Evolutionary conservation across 169 alveolate genomes (phyloP), one percentile per base, ranked within the genome.

Genomic region (Perkinsus olseni): DNA sequence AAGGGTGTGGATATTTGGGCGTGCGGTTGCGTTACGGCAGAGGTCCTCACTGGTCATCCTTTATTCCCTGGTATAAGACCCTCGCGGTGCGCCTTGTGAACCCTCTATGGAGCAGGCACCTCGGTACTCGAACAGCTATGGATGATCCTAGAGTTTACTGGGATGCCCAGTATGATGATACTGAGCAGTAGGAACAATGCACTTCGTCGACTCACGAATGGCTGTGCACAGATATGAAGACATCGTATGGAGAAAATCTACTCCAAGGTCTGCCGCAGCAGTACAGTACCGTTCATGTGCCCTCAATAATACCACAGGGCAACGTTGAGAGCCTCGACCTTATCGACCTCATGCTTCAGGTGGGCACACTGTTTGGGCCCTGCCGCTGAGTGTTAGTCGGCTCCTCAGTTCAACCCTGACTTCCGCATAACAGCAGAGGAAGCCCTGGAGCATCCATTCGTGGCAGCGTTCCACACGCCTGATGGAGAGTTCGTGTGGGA

Each of bases 11-110:
- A 97, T 94, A 95, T 97, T 39, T 97, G 99, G 98, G 98, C 99
- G 24, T 95, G 97, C 91, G 99, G 98, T 11, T 97, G 99, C 93
- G 97, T 97, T 31, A 96, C 97, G 98, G 98, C 98, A 36, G 99
- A 97, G 93, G 93, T 97, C 82, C 96, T 96, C 11, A 98, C 97
- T 94, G 98, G 98, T 13, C 96, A 97, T 50, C 99, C 99, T 6
- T 94, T 97, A 28, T 97, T 97, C 93, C 98, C 98, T 17, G 99
- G 99, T 21, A 97, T 97, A 92, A 95, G 96, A 21, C 1, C 8
- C 37, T 62, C 82, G 31, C 31, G 62, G 62, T 45, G 17, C n/a
- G n/a, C 50, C 50, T 40, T 40, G 11, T 3, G 11, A 3, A 40
- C 50, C 21, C 3, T 11, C 11, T 3, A 6, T 11, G 50, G 11